A percentile compares a stretch with the other conserved stretches of the same genome.
phyloP scores from a whole-genome alignment of 2,329 filamentous ascomycete species.

The Teratosphaeria gauchensis region DNA sequence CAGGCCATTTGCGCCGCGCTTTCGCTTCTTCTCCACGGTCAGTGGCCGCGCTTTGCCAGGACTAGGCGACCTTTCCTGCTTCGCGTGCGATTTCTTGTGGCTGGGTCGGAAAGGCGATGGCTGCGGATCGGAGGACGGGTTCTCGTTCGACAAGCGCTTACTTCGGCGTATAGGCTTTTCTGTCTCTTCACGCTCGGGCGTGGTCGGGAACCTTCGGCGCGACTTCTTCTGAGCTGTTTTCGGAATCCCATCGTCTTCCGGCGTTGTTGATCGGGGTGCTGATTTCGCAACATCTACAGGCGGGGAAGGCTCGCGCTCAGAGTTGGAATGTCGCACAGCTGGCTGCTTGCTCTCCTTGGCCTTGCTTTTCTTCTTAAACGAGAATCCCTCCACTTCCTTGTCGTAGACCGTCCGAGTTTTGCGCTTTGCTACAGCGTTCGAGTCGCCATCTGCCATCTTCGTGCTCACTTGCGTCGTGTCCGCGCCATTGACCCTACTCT shows the following conservation, averaged over 20 bases:
- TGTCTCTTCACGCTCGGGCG: constrained; percentile 22
- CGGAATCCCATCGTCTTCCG: constrained; percentile 13
- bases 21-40: constrained; percentile 34
- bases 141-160: constrained; percentile 37
- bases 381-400: constrained; percentile 40
- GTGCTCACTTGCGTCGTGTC: constrained; percentile 28
- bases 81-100: constrained; percentile 18
- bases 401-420: constrained; percentile 25
- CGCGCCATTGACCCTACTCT: constrained; percentile 28
- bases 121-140: constrained; percentile 18
- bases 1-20: constrained; percentile 12
- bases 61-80: constrained; percentile 19
- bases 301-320: constrained; percentile 6
- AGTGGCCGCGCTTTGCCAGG: constrained; percentile 19
- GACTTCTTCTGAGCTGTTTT: constrained; percentile 22
- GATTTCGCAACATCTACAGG: constrained; percentile 6
- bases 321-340: constrained; percentile 9
- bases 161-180: constrained; percentile 30
- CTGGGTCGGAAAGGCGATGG: constrained; percentile 17
- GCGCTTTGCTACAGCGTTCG: constrained; percentile 27
- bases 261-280: constrained; percentile 11
- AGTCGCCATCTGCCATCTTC: constrained; percentile 21
- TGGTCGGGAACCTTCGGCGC: constrained; percentile 25
- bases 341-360: constrained; percentile 24
- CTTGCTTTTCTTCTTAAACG: constrained; percentile 34